These are phyloP conservation scores for Tylopilus sp. DNA, from an alignment of 768 basidiomycete genomes.

Conservation along the genomic window DNA sequence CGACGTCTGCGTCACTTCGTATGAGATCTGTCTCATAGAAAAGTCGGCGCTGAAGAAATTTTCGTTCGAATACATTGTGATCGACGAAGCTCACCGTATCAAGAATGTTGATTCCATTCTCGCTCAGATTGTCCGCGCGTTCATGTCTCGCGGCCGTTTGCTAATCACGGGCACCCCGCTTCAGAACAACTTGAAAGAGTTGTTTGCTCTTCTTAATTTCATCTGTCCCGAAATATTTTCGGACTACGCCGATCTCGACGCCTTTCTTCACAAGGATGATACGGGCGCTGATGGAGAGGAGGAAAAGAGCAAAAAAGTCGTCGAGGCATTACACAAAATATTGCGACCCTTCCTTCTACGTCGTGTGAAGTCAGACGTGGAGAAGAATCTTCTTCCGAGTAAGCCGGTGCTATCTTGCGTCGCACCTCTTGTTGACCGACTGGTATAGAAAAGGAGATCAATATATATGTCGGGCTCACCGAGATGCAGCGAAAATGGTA, in stretches of 20 bases:
- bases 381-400: constrained; percentile 94
- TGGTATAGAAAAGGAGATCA: constrained; percentile 88
- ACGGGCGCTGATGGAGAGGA: constrained; percentile 63
- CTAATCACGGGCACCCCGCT: constrained; percentile 96
- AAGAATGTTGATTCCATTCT: constrained; percentile 98
- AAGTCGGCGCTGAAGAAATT: constrained; percentile 91
- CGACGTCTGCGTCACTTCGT: constrained; percentile 92
- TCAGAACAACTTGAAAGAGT: constrained; percentile 95
- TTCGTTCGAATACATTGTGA: constrained; percentile 95
- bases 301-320: constrained; percentile 86
- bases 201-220: constrained; percentile 91
- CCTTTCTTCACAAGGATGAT: constrained; percentile 90
- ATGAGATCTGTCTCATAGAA: constrained; percentile 96
- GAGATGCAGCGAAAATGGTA: constrained; percentile 99
- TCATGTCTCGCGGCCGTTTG: constrained; percentile 82
- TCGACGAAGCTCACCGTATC: constrained; percentile 98
- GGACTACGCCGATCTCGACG: constrained; percentile 86
- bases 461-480: constrained; percentile 94
- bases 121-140: constrained; percentile 89
- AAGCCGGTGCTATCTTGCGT: constrained; percentile 16
- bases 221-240: constrained; percentile 97
- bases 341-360: constrained; percentile 91
- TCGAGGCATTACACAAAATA: constrained; percentile 96
- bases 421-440: not conserved
- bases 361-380: constrained; percentile 94